Evolutionary conservation across 805 yeast genomes (phyloP).

Genomic region (Kuraishia borneana): DNA sequence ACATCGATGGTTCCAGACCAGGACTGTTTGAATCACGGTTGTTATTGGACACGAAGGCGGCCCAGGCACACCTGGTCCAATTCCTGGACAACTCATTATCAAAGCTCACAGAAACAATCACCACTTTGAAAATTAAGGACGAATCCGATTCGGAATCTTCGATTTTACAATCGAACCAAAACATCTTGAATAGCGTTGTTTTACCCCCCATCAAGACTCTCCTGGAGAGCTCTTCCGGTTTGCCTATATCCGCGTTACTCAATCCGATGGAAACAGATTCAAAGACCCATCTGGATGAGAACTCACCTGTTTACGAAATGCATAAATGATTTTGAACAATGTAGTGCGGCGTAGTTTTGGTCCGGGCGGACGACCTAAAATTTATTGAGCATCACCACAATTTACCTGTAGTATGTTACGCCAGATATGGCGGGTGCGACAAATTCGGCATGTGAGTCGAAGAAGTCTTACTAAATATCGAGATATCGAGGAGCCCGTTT

Average conservation of each 20-base stretch:
- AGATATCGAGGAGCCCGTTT: background rate
- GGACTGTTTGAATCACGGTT: conserved; percentile 51
- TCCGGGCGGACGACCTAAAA: too few relatives aligned
- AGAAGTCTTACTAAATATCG: too few relatives aligned
- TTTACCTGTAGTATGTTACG: too few relatives aligned
- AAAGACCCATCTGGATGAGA: too few relatives aligned
- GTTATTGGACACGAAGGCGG: conserved; percentile 36
- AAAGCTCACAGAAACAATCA: conserved; percentile 25
- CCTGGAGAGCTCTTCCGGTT: background rate
- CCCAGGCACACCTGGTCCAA: conserved; percentile 29
- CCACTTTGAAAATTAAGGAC: conserved; percentile 16
- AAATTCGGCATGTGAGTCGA: too few relatives aligned
- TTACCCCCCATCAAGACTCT: background rate
- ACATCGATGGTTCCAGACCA: conserved; percentile 50
- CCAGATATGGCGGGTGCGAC: too few relatives aligned
- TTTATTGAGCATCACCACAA: too few relatives aligned
- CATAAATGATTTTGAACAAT: too few relatives aligned
- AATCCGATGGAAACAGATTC: conserved; percentile 1
- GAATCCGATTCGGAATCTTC: background rate
- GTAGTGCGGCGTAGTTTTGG: too few relatives aligned
- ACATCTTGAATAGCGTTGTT: background rate
- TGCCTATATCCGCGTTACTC: background rate
- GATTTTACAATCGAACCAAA: background rate
- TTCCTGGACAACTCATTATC: conserved; percentile 23
- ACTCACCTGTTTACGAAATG: too few relatives aligned